Base-by-base conservation (phyloP, 1,139 yeast species). In the Suhomyces bolitotheri region DNA sequence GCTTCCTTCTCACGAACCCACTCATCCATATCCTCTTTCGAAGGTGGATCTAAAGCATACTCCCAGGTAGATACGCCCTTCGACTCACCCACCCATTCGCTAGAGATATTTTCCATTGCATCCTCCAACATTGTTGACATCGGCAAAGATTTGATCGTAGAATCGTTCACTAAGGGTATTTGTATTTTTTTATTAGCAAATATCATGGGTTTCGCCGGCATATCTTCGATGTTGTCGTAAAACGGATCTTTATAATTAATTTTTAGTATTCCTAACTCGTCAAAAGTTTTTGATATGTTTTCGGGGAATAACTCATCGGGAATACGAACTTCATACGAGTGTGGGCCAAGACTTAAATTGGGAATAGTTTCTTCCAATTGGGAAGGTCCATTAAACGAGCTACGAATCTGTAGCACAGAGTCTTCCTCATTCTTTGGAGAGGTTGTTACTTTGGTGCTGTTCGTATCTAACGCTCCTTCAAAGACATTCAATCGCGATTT, bases 141-240 rank as follows among this genome's bases (percentile, higher is more conserved):
- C 4, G 46, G 44, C 12, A 55, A 34, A 2, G 33, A 33, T 3
- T 46, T 45, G 1, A 52, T 25, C 19, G 38, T 33, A 2, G 39
- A 36, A 3, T 45, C 48, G 27, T 53, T 51, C 8, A 42, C 38
- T 5, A 54, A 47, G 0, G 72, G 70, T 2, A 80, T 57, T 1
- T 53, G 62, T 43, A 80, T 79, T 45, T 74, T 77, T 40, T 72
- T 77, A 14, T 89, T 89, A 0, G 90, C 89, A 58, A 79, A 81
- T 2, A 76, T 58, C 40, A 81, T 70, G 0, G 94, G 81, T 17
- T 62, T 64, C 1, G 58, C 35, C 2, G 82, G 81, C 4, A 76
- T 62, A 45, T 84, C 86, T 1, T 54, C 51, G 0, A 64, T 56
- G 21, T 70, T 64, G 16, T 80, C 73, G 49, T 77, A 89, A 46